Evolutionary conservation across 345 rosid species (phyloP).

Genomic region (Excoecaria agallocha): DNA sequence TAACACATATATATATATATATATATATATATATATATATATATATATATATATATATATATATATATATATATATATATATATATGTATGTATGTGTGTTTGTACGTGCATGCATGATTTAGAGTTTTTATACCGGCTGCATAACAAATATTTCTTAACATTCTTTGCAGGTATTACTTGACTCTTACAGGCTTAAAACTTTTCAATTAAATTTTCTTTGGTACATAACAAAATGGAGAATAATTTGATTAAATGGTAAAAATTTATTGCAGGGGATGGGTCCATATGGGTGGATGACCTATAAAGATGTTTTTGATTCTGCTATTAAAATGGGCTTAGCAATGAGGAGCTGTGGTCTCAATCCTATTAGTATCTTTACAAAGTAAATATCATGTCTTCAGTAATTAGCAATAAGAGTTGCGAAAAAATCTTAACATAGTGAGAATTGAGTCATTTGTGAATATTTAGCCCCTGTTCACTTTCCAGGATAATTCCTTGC

Average conservation of each 20-base stretch:
- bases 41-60: too few relatives aligned
- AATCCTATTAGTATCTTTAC: constrained; percentile 78
- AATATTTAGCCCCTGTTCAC: constrained; percentile 8
- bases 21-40: too few relatives aligned
- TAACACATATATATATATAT: too few relatives aligned
- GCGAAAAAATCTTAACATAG: too few relatives aligned
- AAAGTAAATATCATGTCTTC: too few relatives aligned
- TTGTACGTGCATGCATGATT: too few relatives aligned
- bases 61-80: too few relatives aligned
- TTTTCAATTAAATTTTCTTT: too few relatives aligned
- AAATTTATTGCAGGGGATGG: constrained; percentile 47
- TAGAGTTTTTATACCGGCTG: too few relatives aligned
- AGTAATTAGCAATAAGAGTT: too few relatives aligned
- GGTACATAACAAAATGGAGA: not conserved
- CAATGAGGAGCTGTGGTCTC: constrained; percentile 61
- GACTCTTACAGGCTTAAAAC: not conserved
- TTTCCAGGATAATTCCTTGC: constrained; percentile 74
- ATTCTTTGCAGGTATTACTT: constrained; percentile 53
- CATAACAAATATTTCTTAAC: too few relatives aligned
- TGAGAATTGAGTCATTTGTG: not conserved
- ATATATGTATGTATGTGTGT: too few relatives aligned
- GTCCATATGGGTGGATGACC: constrained; percentile 79
- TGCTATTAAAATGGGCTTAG: constrained; percentile 62
- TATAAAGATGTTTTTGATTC: constrained; percentile 68
- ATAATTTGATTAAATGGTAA: not conserved